Evolutionary conservation across 1,284 basidiomycete species (phyloP), one percentile per base, ranked within the genome.

Genomic region (Cutaneotrichosporon sp.): DNA sequence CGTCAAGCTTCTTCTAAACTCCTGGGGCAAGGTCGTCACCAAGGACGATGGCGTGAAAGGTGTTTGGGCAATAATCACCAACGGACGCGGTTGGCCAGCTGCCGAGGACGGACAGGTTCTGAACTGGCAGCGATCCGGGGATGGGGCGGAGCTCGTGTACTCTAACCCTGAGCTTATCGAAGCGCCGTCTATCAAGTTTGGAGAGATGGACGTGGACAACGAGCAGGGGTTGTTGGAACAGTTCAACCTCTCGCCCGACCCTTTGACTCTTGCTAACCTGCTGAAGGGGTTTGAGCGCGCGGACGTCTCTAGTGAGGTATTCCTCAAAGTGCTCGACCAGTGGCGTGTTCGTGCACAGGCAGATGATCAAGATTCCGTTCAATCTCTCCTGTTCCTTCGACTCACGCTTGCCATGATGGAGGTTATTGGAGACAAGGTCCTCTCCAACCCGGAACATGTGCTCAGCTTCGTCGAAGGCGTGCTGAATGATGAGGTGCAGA

Each of bases 391-490:
- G 3, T 83, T 84, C 61, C 78, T 92, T 19, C 87, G 90, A 64
- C 76, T 92, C 29, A 82, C 88, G 22, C 77, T 90, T 58, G 82
- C 86, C 62, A 85, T 92, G 77, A 87, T 91, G 63, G 78, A 81
- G 3, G 79, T 82, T 39, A 71, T 88, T 3, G 79, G 81, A 3
- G 83, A 80, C 53, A 81, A 90, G n/a, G 77, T 91, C 42, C 82
- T 90, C 46, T 82, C 84, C 47, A 39, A 59, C 19, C 84, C 87
- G 1, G 79, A 81, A 12, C 84, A 90, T 54, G 80, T 91, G 9
- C 72, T 93, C 12, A 78, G 79, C 1, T 94, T 93, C 65, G 79
- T 94, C 33, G 86, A 86, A 55, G 83, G 88, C 54, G 84, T 86
- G 1, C 68, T 86, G 5, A 52, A 51, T 16, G 60, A 65, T 41